phyloP scores from a whole-genome alignment of 2,329 filamentous ascomycete genomes.

The Pseudopyricularia javanii region DNA sequence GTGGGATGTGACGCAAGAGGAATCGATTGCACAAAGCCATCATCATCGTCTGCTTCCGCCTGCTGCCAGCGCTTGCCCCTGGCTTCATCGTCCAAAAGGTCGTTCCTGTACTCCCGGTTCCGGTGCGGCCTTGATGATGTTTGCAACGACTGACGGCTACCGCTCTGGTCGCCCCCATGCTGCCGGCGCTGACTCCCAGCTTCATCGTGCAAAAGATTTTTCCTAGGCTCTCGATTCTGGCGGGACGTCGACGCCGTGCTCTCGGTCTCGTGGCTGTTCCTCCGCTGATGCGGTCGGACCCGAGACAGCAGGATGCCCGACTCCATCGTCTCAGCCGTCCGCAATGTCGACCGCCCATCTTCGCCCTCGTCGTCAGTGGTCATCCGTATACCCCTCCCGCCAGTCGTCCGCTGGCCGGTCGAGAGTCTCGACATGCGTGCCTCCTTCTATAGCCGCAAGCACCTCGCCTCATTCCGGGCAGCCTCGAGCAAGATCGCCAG shows the following conservation, averaged over 20 bases:
- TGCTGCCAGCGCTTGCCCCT: neutral
- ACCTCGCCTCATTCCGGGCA: neutral
- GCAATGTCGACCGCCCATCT: neutral
- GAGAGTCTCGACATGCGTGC: neutral
- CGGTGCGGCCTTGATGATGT: neutral
- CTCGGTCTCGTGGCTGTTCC: neutral
- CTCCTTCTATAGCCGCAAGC: neutral
- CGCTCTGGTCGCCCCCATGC: neutral
- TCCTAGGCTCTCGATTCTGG: neutral
- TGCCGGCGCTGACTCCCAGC: neutral
- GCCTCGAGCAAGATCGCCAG: neutral
- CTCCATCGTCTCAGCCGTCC: neutral
- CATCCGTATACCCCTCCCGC: no score
- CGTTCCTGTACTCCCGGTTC: neutral
- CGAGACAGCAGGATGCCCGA: neutral
- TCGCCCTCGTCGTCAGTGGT: no score
- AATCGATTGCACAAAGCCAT: neutral
- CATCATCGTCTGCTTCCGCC: neutral
- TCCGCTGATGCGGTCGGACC: neutral
- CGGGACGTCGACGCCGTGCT: neutral
- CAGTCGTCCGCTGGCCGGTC: neutral
- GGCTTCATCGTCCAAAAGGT: neutral
- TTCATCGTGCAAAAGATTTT: neutral
- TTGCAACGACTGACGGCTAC: no score
- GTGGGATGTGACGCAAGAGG: neutral